phyloP scores from a whole-genome alignment of 2,329 filamentous ascomycete genomes.

The Exserohilum turcica region DNA sequence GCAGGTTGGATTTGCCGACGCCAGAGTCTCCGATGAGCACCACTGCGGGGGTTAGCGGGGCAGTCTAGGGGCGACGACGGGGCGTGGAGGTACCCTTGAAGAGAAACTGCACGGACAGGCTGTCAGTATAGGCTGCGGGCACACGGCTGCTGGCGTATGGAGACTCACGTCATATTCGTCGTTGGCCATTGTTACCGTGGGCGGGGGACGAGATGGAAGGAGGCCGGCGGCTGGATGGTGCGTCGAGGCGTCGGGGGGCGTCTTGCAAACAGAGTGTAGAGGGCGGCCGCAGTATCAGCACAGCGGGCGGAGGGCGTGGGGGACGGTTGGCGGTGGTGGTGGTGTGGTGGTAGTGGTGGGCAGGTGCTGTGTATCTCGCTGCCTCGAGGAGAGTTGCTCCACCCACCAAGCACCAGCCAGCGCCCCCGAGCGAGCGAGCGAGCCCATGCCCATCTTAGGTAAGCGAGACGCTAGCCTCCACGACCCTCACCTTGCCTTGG shows the following conservation, averaged over 20 bases:
- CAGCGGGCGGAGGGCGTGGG: background rate
- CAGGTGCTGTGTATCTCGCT: slow-evolving; percentile 16
- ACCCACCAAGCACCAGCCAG: slow-evolving; percentile 14
- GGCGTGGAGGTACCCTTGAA: slow-evolving; percentile 81
- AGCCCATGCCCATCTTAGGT: slow-evolving; percentile 10
- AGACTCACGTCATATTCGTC: slow-evolving; percentile 97
- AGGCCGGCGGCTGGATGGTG: slow-evolving; percentile 6
- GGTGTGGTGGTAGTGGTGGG: slow-evolving; percentile 14
- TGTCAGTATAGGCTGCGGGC: slow-evolving; percentile 31
- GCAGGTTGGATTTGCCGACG: slow-evolving; percentile 99
- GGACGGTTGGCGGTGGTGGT: too few species aligned
- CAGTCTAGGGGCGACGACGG: slow-evolving; percentile 2
- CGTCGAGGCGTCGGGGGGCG: background rate
- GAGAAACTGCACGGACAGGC: slow-evolving; percentile 71
- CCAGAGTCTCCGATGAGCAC: slow-evolving; percentile 99
- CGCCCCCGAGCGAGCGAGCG: slow-evolving; percentile 7
- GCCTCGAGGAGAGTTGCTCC: slow-evolving; percentile 18
- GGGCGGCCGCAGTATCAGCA: background rate
- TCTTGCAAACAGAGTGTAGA: background rate
- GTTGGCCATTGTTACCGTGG: slow-evolving; percentile 78
- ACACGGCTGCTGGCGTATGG: slow-evolving; percentile 27
- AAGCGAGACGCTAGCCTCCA: slow-evolving; percentile 14
- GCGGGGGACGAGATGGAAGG: slow-evolving; percentile 24
- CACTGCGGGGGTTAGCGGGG: slow-evolving; percentile 62
- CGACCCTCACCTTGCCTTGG: background rate